Conservation (phyloP, 129 eudicot species). For the Chrysanthemum seticuspe region DNA sequence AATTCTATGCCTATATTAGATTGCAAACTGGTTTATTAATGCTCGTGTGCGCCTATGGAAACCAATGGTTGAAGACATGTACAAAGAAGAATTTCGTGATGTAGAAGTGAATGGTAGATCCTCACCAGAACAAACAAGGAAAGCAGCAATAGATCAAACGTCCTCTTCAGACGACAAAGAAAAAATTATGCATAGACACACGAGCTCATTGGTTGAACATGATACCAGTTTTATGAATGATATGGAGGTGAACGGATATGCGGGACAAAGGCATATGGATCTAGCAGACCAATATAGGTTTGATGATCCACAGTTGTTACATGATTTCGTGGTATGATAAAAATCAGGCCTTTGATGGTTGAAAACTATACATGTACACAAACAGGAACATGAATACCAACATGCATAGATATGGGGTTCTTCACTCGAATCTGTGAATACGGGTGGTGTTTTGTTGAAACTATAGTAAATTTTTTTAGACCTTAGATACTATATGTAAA, state of each 20-base stretch:
- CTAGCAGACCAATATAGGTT: conserved; percentile 56
- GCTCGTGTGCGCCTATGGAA: conserved; percentile 99
- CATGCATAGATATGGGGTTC: conserved; percentile 3
- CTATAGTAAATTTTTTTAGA: conserved; percentile 20
- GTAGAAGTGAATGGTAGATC: conserved; percentile 42
- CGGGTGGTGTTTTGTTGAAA: conserved; percentile 24
- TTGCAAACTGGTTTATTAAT: conserved; percentile 96
- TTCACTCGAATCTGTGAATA: conserved; percentile 20
- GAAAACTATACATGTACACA: conserved; percentile 19
- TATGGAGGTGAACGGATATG: conserved; percentile 16
- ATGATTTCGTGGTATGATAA: conserved; percentile 58
- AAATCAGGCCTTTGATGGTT: neutral
- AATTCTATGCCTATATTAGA: conserved; percentile 40
- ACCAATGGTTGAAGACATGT: conserved; percentile 99
- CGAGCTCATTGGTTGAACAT: conserved; percentile 23
- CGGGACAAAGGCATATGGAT: conserved; percentile 41
- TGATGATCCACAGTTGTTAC: conserved; percentile 47
- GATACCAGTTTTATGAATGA: conserved; percentile 17
- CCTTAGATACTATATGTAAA: conserved; percentile 30
- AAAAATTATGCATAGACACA: conserved; percentile 41
- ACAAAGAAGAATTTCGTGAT: conserved; percentile 87
- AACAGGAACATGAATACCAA: conserved; percentile 1
- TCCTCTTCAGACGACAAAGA: conserved; percentile 45
- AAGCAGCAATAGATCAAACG: conserved; percentile 35
- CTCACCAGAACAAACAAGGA: conserved; percentile 40